A percentile compares a stretch with the other conserved stretches of the same genome.
Evolutionary conservation across 2,329 filamentous ascomycete species (phyloP).

Genomic region (Aspergillus sojae): DNA sequence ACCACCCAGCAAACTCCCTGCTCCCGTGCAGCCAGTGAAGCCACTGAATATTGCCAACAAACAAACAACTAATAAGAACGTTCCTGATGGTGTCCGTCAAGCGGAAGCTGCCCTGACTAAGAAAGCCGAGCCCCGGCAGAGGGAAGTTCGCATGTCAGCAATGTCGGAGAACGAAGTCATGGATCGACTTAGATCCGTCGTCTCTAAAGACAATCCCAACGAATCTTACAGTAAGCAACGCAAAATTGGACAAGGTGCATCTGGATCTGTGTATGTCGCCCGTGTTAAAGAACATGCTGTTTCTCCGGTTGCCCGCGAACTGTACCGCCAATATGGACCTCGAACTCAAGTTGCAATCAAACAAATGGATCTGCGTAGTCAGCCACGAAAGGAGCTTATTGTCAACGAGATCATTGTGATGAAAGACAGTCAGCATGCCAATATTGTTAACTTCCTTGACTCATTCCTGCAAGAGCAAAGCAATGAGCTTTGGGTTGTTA

Average conservation of each 20-base stretch:
- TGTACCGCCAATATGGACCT: conserved; percentile 76
- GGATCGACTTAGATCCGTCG: conserved; percentile 89
- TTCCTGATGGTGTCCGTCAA: conserved; percentile 74
- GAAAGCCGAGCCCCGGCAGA: conserved; percentile 74
- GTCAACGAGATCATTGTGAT: conserved; percentile 99
- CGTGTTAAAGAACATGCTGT: conserved; percentile 86
- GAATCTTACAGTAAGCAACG: conserved; percentile 98
- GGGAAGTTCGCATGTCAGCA: conserved; percentile 96
- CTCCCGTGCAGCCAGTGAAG: conserved; percentile 64
- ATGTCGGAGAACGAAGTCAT: conserved; percentile 98
- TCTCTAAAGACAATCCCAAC: conserved; percentile 93
- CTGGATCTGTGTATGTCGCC: conserved; percentile 95
- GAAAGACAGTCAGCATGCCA: conserved; percentile 97
- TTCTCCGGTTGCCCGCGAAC: conserved; percentile 76
- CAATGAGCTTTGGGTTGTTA: conserved; percentile 97
- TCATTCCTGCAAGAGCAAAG: conserved; percentile 95
- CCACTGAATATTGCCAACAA: conserved; percentile 77
- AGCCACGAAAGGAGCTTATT: conserved; percentile 96
- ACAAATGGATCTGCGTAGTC: conserved; percentile 98
- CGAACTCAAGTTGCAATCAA: conserved; percentile 96
- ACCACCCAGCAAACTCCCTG: conserved; percentile 62
- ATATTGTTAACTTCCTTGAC: conserved; percentile 98
- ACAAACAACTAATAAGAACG: conserved; percentile 50
- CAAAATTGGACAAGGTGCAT: conserved; percentile 98
- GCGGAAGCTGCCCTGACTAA: conserved; percentile 87